These are phyloP conservation scores for Hygrophoropsis aurantiaca DNA, from an alignment of 768 basidiomycete species.

Conservation along the genomic window DNA sequence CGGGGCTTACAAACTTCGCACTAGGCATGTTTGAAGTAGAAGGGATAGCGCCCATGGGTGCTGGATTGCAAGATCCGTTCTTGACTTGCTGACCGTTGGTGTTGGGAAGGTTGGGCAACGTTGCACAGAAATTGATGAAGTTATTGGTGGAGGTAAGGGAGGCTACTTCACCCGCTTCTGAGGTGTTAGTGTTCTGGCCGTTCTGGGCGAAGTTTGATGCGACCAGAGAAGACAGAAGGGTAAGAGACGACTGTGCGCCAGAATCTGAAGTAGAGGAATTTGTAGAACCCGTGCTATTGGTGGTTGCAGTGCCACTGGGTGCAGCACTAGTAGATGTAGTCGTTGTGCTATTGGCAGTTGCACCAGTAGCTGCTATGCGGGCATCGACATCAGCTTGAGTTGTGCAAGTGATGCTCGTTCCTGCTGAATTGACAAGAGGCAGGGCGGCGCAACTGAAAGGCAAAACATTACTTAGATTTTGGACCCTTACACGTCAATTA, in stretches of 20 bases:
- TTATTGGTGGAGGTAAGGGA: constrained; percentile 69
- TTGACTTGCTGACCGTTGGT: constrained; percentile 60
- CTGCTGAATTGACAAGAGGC: constrained; percentile 48
- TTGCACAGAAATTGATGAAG: constrained; percentile 69
- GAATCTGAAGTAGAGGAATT: constrained; percentile 12
- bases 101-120: constrained; percentile 45
- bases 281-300: constrained; percentile 5
- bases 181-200: constrained; percentile 36
- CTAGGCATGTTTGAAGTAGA: constrained; percentile 51
- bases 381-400: constrained; percentile 45
- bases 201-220: constrained; percentile 54
- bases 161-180: constrained; percentile 47
- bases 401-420: constrained; percentile 53
- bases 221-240: constrained; percentile 49
- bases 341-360: constrained; percentile 18
- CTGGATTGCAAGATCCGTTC: constrained; percentile 58
- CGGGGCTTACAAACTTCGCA: constrained; percentile 49
- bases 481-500: too few relatives aligned
- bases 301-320: constrained; percentile 15
- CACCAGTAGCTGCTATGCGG: constrained; percentile 43
- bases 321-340: constrained; percentile 14
- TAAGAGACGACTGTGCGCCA: constrained; percentile 27
- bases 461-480: neutral
- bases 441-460: constrained; percentile 36
- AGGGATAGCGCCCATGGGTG: constrained; percentile 61